Evolutionary conservation across 2,329 filamentous ascomycete species (phyloP).

Genomic region (Calcarisporium arbuscula): DNA sequence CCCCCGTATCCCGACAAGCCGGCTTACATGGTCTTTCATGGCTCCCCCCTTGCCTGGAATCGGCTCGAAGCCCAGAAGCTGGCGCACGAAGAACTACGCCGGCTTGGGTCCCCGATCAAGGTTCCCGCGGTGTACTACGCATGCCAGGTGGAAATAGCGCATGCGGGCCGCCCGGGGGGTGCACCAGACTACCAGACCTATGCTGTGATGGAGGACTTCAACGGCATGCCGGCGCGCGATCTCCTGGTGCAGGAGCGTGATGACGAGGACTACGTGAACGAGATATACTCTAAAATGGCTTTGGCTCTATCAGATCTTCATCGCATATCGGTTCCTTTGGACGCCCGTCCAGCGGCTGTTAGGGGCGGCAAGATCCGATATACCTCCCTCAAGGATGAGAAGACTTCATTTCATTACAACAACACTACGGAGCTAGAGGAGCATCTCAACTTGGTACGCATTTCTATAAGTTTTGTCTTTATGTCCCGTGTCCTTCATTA

Average conservation of each 20-base stretch:
- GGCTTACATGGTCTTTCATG: constrained; percentile 3
- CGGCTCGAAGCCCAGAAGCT: constrained; percentile 1
- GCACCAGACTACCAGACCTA: neutral
- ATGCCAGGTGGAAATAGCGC: neutral
- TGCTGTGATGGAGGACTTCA: constrained; percentile 8
- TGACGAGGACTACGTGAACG: constrained; percentile 7
- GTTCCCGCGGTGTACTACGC: constrained; percentile 2
- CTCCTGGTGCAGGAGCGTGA: constrained; percentile 5
- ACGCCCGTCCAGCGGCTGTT: constrained; percentile 1
- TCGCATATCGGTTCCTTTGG: constrained; percentile 12
- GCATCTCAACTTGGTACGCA: constrained; percentile 13
- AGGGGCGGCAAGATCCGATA: constrained; percentile 3
- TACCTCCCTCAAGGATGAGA: constrained; percentile 6
- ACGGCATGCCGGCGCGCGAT: constrained; percentile 4
- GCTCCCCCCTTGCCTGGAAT: constrained; percentile 2
- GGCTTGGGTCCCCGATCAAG: constrained; percentile 1
- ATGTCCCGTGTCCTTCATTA: neutral
- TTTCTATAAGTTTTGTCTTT: neutral
- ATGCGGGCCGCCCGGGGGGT: too few relatives aligned
- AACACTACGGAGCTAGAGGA: constrained; percentile 11
- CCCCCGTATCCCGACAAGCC: constrained; percentile 2
- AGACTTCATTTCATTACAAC: constrained; percentile 11
- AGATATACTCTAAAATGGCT: constrained; percentile 9
- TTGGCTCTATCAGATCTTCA: constrained; percentile 10
- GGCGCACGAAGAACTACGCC: constrained; percentile 4